These are phyloP conservation scores for Luffa acutangula DNA, from an alignment of 306 rosid species.

Conservation along the genomic window DNA sequence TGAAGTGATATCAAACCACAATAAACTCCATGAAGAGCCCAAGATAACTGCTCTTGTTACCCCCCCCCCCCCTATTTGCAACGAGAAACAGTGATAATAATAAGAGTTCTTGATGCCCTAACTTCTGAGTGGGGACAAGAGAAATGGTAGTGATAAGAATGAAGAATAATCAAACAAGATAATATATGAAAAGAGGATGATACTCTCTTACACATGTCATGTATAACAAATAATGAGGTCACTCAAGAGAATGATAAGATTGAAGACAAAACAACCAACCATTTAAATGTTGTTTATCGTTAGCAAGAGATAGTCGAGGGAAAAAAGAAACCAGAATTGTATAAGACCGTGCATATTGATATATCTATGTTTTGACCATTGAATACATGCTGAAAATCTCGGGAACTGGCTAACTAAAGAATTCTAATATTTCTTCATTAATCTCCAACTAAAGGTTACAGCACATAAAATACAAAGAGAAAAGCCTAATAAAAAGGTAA, in stretches of 20 bases:
- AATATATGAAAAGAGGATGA: not conserved
- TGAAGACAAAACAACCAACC: not conserved
- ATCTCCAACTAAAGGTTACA: not conserved
- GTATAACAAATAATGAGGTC: not conserved
- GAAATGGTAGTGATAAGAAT: not conserved
- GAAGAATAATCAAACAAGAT: not conserved
- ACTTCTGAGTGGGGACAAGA: not conserved
- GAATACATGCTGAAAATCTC: not conserved
- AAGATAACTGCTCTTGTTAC: not conserved
- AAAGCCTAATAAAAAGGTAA: not conserved
- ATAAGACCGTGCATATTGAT: not conserved
- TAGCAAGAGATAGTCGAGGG: not conserved
- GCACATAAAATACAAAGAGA: not conserved
- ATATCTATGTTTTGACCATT: not conserved
- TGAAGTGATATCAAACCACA: not conserved
- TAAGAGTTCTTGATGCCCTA: not conserved
- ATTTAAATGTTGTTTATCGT: not conserved
- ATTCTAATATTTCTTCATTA: not conserved
- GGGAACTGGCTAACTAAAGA: not conserved
- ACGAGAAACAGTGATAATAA: not conserved
- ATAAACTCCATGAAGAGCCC: not conserved
- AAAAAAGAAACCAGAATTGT: not conserved
- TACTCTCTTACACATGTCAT: not conserved
- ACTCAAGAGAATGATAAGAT: not conserved
- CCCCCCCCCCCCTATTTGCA: not conserved